Evolutionary conservation across 768 basidiomycete genomes (phyloP).

Genomic region (Mycena albidolilacea): DNA sequence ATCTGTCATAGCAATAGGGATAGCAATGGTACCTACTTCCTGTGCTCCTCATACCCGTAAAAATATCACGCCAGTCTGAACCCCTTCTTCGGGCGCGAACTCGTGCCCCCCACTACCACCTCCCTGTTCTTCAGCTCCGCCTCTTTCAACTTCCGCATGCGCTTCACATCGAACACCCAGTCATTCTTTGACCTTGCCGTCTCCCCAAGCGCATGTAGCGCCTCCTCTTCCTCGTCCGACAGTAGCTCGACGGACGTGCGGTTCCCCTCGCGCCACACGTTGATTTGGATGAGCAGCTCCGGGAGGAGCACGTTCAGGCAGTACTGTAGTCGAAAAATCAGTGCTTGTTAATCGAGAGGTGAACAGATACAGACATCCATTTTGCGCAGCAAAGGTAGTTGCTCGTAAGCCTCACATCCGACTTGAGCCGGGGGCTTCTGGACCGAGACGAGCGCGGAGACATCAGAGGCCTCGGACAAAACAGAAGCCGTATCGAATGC

Average conservation of each 20-base stretch:
- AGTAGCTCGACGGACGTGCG: constrained; percentile 68
- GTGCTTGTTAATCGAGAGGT: constrained; percentile 11
- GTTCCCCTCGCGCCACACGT: constrained; percentile 79
- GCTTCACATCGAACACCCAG: constrained; percentile 78
- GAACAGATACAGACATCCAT: constrained; percentile 58
- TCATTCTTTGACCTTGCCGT: constrained; percentile 68
- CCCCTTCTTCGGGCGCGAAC: constrained; percentile 17
- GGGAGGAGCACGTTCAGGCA: constrained; percentile 80
- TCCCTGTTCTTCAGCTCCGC: constrained; percentile 40
- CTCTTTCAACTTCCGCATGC: constrained; percentile 56
- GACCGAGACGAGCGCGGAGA: constrained; percentile 27
- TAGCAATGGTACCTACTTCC: too few relatives aligned
- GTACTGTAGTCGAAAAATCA: constrained; percentile 60
- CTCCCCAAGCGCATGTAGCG: constrained; percentile 65
- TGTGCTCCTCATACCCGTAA: too few relatives aligned
- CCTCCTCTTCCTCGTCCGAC: constrained; percentile 66
- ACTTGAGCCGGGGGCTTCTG: constrained; percentile 42
- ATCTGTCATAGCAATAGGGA: too few relatives aligned
- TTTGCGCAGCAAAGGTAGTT: constrained; percentile 62
- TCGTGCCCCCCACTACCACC: constrained; percentile 28
- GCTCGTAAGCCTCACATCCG: constrained; percentile 61
- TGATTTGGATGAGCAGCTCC: constrained; percentile 78
- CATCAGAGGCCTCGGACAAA: constrained; percentile 33
- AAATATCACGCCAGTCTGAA: background rate
- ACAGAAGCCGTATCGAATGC: constrained; percentile 41